These are phyloP conservation scores for Pseudopediastrum boryanum DNA, from an alignment of 139 green algal genomes.

Conservation along the genomic window DNA sequence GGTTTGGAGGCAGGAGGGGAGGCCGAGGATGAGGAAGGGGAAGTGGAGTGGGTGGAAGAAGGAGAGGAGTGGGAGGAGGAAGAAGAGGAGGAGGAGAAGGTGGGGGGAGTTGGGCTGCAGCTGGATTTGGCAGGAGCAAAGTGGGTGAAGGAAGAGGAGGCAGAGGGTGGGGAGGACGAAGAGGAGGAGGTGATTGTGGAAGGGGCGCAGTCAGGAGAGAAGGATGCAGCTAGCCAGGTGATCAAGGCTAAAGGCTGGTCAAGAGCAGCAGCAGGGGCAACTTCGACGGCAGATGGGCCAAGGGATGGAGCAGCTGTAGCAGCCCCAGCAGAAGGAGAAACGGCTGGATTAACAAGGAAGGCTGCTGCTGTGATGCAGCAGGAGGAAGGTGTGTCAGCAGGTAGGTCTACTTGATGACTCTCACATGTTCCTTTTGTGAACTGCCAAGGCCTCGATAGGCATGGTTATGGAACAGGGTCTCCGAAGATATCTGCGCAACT, in stretches of 20 bases:
- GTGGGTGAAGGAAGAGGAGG: not conserved
- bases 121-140: not conserved
- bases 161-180: slow-evolving; percentile 13
- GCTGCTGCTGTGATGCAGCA: not conserved
- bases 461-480: too few species aligned
- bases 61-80: not conserved
- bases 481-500: too few species aligned
- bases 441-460: too few species aligned
- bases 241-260: not conserved
- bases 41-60: not conserved
- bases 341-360: not conserved
- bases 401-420: too few species aligned
- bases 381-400: not conserved
- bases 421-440: too few species aligned
- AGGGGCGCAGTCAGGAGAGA: not conserved
- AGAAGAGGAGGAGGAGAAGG: slow-evolving; percentile 12
- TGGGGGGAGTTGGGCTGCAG: not conserved
- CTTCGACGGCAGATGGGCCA: not conserved
- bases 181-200: slow-evolving; percentile 4
- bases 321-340: not conserved
- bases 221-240: not conserved
- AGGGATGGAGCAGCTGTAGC: not conserved
- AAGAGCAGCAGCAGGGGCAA: slow-evolving; percentile 7
- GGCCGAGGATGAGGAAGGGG: not conserved
- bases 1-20: not conserved